Conservation (phyloP, 345 rosid species). For the Abelmoschus esculentus region DNA sequence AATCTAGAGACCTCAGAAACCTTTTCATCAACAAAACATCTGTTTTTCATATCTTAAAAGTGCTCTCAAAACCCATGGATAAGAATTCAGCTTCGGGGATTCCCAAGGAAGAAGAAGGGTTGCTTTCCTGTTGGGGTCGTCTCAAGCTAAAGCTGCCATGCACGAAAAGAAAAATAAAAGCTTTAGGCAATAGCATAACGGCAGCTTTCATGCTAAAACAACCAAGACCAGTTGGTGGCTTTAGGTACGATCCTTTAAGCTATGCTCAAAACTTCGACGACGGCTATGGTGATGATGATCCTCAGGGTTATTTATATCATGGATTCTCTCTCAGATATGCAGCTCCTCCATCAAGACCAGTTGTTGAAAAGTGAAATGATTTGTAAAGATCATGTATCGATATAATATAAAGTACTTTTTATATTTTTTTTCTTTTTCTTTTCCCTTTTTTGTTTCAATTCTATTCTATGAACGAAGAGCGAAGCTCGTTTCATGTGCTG, state of each 20-base stretch:
- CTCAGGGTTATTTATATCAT: constrained; percentile 13
- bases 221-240: constrained; percentile 26
- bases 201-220: constrained; percentile 13
- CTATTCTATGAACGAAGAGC: too few species aligned
- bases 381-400: background rate
- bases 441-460: background rate
- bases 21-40: background rate
- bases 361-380: constrained; percentile 4
- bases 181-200: constrained; percentile 10
- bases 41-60: background rate
- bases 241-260: constrained; percentile 38
- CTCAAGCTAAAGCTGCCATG: constrained; percentile 36
- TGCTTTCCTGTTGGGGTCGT: constrained; percentile 39
- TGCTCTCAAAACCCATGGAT: constrained; percentile 15
- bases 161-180: constrained; percentile 17
- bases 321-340: constrained; percentile 39
- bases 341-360: constrained; percentile 18
- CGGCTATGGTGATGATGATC: constrained; percentile 24
- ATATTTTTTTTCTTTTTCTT: too few species aligned
- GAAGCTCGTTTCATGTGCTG: too few species aligned
- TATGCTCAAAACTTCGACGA: constrained; percentile 51
- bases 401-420: too few species aligned
- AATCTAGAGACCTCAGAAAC: constrained; percentile 7
- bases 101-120: constrained; percentile 16
- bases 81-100: constrained; percentile 17